A percentile compares a stretch with the other conserved stretches of the same genome.
Conservation (phyloP, 2,329 filamentous ascomycete genomes). For the Bisporella sp. region DNA sequence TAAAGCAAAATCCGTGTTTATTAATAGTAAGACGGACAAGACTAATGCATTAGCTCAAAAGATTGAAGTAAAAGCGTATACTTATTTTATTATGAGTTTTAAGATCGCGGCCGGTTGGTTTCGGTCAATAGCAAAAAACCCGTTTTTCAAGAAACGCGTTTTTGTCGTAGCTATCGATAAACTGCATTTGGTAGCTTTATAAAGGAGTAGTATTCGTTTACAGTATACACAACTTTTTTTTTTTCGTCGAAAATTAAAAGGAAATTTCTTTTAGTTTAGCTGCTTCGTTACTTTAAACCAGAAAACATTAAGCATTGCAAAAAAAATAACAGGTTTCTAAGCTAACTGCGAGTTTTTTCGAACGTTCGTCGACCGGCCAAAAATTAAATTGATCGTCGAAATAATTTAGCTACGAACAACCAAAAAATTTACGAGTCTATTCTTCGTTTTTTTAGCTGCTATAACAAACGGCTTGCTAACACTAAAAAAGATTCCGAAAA, state of each 20-base stretch:
- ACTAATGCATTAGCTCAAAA: neutral
- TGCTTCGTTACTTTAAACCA: conserved; percentile 3
- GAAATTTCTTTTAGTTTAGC: conserved; percentile 2
- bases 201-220: no score
- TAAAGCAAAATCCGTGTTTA: neutral
- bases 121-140: conserved; percentile 1
- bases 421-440: neutral
- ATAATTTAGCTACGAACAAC: conserved; percentile 2
- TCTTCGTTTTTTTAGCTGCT: neutral
- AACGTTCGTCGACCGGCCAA: conserved; percentile 2
- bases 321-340: conserved; percentile 6
- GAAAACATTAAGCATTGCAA: conserved; percentile 1
- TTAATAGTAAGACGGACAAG: conserved; percentile 1
- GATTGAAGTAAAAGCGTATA: neutral
- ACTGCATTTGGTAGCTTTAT: neutral
- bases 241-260: conserved; percentile 3
- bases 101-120: conserved; percentile 2
- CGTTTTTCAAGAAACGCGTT: conserved; percentile 1
- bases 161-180: neutral
- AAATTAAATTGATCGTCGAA: conserved; percentile 3
- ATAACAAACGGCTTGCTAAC: neutral
- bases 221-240: conserved; percentile 4
- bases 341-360: conserved; percentile 4
- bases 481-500: neutral
- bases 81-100: neutral